phyloP scores from a whole-genome alignment of 2,329 filamentous ascomycete species.

The Fusarium armeniacum region DNA sequence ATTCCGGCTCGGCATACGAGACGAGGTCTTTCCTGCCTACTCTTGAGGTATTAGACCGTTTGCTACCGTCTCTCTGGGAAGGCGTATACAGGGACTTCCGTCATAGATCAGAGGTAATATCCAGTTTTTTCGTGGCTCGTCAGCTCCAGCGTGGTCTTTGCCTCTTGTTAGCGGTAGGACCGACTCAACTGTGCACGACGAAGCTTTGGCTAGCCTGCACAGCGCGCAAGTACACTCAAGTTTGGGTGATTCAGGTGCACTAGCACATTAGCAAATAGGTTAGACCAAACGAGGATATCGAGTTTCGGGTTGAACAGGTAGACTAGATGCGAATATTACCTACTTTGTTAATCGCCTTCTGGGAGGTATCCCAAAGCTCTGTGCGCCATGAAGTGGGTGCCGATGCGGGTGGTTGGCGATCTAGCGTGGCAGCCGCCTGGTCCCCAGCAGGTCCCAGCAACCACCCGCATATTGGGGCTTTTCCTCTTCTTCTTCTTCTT shows the following conservation, averaged over 20 bases:
- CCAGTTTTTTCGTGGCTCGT: constrained; percentile 23
- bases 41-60: constrained; percentile 7
- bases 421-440: constrained; percentile 42
- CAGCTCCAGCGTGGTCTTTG: constrained; percentile 21
- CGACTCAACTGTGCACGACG: constrained; percentile 20
- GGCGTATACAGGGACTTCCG: constrained; percentile 5
- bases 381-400: constrained; percentile 30
- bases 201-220: constrained; percentile 27
- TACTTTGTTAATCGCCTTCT: constrained; percentile 9
- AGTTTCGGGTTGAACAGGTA: constrained; percentile 25
- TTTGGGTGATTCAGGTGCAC: constrained; percentile 12
- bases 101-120: constrained; percentile 28
- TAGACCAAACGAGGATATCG: constrained; percentile 22
- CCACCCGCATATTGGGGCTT: constrained; percentile 23
- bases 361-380: constrained; percentile 19
- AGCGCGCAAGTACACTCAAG: not conserved
- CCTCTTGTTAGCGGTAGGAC: constrained; percentile 26
- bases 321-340: constrained; percentile 19
- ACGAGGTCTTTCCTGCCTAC: constrained; percentile 21
- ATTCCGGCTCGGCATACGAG: constrained; percentile 41
- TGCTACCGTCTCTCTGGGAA: constrained; percentile 1
- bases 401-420: constrained; percentile 41
- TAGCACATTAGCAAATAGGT: constrained; percentile 3
- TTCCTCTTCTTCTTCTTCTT: constrained; percentile 8
- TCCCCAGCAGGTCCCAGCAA: not conserved